Conservation (phyloP, 768 basidiomycete species). For the Plicaturopsis crispa region DNA sequence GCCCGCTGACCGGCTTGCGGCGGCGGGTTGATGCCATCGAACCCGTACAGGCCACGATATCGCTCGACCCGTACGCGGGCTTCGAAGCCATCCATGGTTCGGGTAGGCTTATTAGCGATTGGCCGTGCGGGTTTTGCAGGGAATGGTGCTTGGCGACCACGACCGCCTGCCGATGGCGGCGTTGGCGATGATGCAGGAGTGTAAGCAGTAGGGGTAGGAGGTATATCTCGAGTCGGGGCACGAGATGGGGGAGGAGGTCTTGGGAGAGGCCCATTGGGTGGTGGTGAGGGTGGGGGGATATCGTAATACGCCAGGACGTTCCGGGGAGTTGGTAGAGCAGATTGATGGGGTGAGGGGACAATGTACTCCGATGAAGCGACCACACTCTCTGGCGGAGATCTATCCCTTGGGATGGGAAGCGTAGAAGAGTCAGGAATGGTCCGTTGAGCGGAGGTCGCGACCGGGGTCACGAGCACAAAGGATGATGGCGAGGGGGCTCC, state of each 20-base stretch:
- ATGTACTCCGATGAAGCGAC: slow-evolving; percentile 23
- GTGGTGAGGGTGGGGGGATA: slow-evolving; percentile 14
- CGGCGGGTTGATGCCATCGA: slow-evolving; percentile 11
- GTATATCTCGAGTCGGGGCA: slow-evolving; percentile 12
- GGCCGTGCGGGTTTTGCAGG: slow-evolving; percentile 35
- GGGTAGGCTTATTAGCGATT: slow-evolving; percentile 13
- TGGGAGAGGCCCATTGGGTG: slow-evolving; percentile 4
- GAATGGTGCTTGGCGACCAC: slow-evolving; percentile 46
- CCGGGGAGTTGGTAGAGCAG: slow-evolving; percentile 8
- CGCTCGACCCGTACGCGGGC: slow-evolving; percentile 19
- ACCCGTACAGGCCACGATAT: slow-evolving; percentile 25
- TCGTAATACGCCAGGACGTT: slow-evolving; percentile 39
- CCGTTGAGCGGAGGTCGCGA: slow-evolving; percentile 2
- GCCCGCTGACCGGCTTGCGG: background rate
- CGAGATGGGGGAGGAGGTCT: slow-evolving; percentile 8
- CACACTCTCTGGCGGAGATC: slow-evolving; percentile 5
- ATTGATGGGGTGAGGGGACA: slow-evolving; percentile 21
- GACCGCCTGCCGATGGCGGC: slow-evolving; percentile 18
- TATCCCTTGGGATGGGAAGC: background rate
- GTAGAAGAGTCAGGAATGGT: background rate
- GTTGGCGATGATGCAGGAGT: slow-evolving; percentile 34
- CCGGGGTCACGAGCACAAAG: background rate
- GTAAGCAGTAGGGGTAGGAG: slow-evolving; percentile 46
- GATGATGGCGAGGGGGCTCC: background rate
- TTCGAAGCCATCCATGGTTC: slow-evolving; percentile 14